Conservation (phyloP, 768 basidiomycete genomes). For the Botryobasidium botryosum region DNA sequence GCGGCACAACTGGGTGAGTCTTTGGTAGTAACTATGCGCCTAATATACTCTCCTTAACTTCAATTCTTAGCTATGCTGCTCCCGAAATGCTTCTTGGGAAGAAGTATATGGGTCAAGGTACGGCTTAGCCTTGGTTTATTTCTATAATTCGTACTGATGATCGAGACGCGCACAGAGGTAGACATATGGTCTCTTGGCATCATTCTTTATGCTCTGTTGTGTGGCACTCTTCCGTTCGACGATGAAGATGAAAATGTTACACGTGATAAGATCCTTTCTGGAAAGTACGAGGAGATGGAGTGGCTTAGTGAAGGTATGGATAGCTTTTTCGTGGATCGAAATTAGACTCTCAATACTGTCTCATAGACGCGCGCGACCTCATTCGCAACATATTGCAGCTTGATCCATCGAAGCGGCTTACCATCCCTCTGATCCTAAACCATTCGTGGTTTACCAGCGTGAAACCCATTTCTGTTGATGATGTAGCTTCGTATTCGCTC, state of each 20-base stretch:
- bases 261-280: constrained; percentile 68
- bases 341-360: constrained; percentile 1
- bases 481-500: constrained; percentile 7
- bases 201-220: constrained; percentile 77
- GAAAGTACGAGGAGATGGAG: constrained; percentile 78
- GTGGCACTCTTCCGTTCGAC: constrained; percentile 80
- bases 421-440: constrained; percentile 68
- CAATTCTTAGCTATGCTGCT: constrained; percentile 60
- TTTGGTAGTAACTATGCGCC: too few species aligned
- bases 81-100: constrained; percentile 82
- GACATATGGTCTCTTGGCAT: constrained; percentile 92
- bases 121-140: constrained; percentile 15
- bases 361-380: constrained; percentile 67
- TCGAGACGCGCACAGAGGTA: too few species aligned
- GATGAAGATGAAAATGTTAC: constrained; percentile 75
- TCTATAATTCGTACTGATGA: neutral
- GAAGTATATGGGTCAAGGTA: constrained; percentile 82
- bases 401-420: constrained; percentile 56
- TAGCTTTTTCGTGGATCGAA: neutral
- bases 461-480: too few species aligned
- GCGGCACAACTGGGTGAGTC: constrained; percentile 74
- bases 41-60: constrained; percentile 1
- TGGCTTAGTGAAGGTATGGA: constrained; percentile 74
- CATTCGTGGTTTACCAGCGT: constrained; percentile 69
- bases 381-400: constrained; percentile 60